These are phyloP conservation scores for Clonostachys byssicola DNA, from an alignment of 2,329 filamentous ascomycete genomes.

Conservation along the genomic window DNA sequence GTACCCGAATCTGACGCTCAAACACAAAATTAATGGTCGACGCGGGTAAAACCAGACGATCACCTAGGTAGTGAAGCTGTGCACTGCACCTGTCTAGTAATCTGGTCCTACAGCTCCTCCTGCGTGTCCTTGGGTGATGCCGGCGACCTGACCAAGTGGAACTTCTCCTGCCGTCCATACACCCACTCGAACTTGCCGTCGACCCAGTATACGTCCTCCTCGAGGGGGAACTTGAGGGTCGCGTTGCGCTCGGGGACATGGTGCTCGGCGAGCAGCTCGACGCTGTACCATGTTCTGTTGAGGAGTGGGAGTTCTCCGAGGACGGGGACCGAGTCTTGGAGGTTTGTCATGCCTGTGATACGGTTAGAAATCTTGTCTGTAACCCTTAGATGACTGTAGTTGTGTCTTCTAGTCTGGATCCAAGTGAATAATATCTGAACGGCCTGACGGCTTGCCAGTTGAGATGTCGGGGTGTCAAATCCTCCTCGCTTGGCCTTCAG, in stretches of 20 bases:
- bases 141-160: conserved; percentile 26
- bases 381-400: conserved; percentile 43
- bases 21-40: too few species aligned
- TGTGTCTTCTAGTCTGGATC: too few species aligned
- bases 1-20: too few species aligned
- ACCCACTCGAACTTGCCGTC: conserved; percentile 40
- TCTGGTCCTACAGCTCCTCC: too few species aligned
- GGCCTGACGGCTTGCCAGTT: too few species aligned
- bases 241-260: conserved; percentile 37
- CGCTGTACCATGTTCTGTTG: conserved; percentile 41
- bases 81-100: too few species aligned
- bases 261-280: conserved; percentile 43
- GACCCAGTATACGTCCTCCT: conserved; percentile 46
- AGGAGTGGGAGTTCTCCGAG: conserved; percentile 40
- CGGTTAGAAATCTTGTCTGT: conserved; percentile 4
- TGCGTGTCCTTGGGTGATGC: too few species aligned
- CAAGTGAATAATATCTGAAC: too few species aligned
- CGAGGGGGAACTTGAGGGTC: conserved; percentile 39
- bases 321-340: conserved; percentile 40
- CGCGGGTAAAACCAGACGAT: too few species aligned
- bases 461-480: too few species aligned
- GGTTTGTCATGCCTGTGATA: conserved; percentile 39
- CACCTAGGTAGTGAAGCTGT: too few species aligned
- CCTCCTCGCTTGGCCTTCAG: too few species aligned
- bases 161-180: conserved; percentile 38